Evolutionary conservation across 1,284 basidiomycete genomes (phyloP), one percentile per base, ranked within the genome.

Genomic region (Apiotrichum porosum): DNA sequence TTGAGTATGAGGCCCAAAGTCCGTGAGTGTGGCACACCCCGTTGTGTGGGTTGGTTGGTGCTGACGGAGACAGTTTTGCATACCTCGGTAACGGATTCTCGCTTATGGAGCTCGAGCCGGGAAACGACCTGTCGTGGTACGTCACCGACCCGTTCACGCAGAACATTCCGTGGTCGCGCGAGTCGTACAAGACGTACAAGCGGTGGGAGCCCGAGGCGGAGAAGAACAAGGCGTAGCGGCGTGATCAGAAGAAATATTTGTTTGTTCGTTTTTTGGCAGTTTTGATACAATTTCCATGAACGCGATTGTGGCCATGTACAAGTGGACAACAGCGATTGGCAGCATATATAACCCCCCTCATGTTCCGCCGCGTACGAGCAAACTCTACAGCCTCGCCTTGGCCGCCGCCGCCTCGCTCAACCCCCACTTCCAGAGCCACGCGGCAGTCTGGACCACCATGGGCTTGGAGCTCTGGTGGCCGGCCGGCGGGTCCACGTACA

Each of bases 401-500:
- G 37, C 23, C n/a, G 37, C 24, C 24, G 23, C 37, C 10, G 32
- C 37, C 31, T 28, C 23, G 13, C 13, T 19, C n/a, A 46, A 40
- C 13, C 68, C 66, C 46, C 58, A 60, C 36, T 42, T 47, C 64
- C 64, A 72, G 6, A 74, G 47, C 61, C 69, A 76, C 12, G 67
- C 66, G 6, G 63, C 65, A 4, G 65, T 50, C 26, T 57, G 56
- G 32, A 51, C 39, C 26, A 72, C 60, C 72, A 75, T 75, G 42
- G 72, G 69, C 1, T 35, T 38, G 6, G 69, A 66, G 6, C 19
- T 34, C 5, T 32, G 22, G 31, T 37, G 44, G 35, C 57, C n/a
- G n/a, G 38, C 19, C 15, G 36, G 37, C 31, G 45, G 47, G 26
- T 58, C 36, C 26, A 75, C 53, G 37, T 28, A 42, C 44, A 10